phyloP scores from a whole-genome alignment of 768 basidiomycete genomes.

The Psilocybe tampanensis region DNA sequence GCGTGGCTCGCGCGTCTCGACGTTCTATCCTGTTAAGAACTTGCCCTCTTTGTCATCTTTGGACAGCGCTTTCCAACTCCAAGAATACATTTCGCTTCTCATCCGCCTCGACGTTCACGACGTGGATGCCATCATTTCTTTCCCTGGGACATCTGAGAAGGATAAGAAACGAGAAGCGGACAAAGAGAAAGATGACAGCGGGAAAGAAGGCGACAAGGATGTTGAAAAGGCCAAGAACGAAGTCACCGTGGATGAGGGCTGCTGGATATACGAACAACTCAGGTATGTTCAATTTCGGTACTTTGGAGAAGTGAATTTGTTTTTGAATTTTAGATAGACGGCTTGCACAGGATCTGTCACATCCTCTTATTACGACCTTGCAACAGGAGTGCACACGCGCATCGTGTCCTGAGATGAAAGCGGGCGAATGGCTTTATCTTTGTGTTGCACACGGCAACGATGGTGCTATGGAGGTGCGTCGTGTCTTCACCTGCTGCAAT shows the following conservation, averaged over 20 bases:
- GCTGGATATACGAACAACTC: slow-evolving; percentile 78
- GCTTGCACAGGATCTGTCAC: slow-evolving; percentile 84
- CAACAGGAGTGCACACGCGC: slow-evolving; percentile 86
- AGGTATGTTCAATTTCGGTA: slow-evolving; percentile 32
- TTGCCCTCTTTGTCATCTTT: slow-evolving; percentile 72
- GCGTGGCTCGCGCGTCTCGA: slow-evolving; percentile 76
- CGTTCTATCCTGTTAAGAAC: slow-evolving; percentile 77
- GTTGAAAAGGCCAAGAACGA: slow-evolving; percentile 44
- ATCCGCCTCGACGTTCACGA: slow-evolving; percentile 88
- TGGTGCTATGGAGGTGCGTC: slow-evolving; percentile 78
- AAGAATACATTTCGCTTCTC: slow-evolving; percentile 91
- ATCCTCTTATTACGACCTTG: slow-evolving; percentile 81
- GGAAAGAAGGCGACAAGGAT: slow-evolving; percentile 33
- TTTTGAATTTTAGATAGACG: slow-evolving; percentile 49
- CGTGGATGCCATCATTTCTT: slow-evolving; percentile 75
- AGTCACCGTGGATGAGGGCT: slow-evolving; percentile 72
- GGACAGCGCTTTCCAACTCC: slow-evolving; percentile 92
- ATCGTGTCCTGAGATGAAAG: slow-evolving; percentile 97
- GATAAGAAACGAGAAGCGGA: slow-evolving; percentile 26
- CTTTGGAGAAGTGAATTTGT: background rate
- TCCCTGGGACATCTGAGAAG: slow-evolving; percentile 56
- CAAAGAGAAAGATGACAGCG: slow-evolving; percentile 22
- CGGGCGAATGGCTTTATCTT: slow-evolving; percentile 96
- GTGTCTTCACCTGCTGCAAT: background rate
- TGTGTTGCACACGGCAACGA: slow-evolving; percentile 95